These are phyloP conservation scores for Brassica rapa DNA, from an alignment of 345 rosid genomes.

Conservation along the genomic window DNA sequence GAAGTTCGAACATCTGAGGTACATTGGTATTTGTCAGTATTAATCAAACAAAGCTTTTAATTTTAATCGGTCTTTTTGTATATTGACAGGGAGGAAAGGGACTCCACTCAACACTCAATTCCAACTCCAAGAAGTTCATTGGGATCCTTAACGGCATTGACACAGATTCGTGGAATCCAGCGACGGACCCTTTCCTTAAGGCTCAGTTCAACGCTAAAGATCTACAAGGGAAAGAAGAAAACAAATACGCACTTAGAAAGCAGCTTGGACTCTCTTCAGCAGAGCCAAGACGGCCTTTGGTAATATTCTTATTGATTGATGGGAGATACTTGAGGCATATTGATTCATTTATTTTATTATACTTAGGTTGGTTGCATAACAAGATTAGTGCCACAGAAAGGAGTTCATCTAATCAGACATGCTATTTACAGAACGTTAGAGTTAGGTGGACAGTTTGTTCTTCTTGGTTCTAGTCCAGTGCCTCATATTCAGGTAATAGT, in stretches of 20 bases:
- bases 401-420: slow-evolving; percentile 94
- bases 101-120: slow-evolving; percentile 80
- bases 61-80: too few relatives aligned
- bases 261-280: slow-evolving; percentile 79
- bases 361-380: slow-evolving; percentile 80
- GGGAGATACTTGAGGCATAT: too few relatives aligned
- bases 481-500: slow-evolving; percentile 78
- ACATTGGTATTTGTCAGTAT: background rate
- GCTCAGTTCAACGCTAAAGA: slow-evolving; percentile 79
- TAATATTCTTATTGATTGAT: too few relatives aligned
- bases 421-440: slow-evolving; percentile 88
- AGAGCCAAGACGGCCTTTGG: slow-evolving; percentile 65
- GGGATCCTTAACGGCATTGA: slow-evolving; percentile 96
- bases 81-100: slow-evolving; percentile 78
- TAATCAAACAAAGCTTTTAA: too few relatives aligned
- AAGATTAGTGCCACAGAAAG: slow-evolving; percentile 96
- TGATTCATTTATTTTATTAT: too few relatives aligned
- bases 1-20: slow-evolving; percentile 96
- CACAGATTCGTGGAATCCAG: slow-evolving; percentile 93
- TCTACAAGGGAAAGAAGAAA: slow-evolving; percentile 87
- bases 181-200: slow-evolving; percentile 72
- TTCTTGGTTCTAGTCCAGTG: slow-evolving; percentile 97
- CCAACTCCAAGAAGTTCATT: slow-evolving; percentile 78
- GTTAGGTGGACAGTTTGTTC: slow-evolving; percentile 92
- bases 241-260: slow-evolving; percentile 64